These are phyloP conservation scores for Neurospora cerealis DNA, from an alignment of 495 filamentous ascomycete genomes.

Conservation along the genomic window DNA sequence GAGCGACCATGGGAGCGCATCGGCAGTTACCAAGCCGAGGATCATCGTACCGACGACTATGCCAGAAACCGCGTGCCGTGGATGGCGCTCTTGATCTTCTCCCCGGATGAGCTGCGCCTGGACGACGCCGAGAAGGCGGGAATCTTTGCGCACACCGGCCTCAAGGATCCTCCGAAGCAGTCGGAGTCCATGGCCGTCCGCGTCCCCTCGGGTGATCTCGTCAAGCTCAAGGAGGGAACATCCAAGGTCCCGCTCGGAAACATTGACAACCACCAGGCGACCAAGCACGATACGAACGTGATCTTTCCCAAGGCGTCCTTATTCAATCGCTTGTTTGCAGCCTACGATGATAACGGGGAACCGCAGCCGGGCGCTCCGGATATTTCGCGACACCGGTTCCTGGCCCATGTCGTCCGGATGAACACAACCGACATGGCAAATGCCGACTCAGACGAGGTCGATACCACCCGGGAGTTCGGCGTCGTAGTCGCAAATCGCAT, in stretches of 20 bases:
- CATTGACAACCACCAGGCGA: no score
- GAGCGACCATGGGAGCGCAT: conserved; percentile 37
- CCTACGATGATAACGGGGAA: background rate
- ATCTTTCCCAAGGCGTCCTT: background rate
- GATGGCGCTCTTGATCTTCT: conserved; percentile 32
- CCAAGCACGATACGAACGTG: background rate
- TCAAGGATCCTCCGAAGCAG: conserved; percentile 1
- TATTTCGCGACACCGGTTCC: conserved; percentile 15
- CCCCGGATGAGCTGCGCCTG: conserved; percentile 19
- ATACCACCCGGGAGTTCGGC: background rate
- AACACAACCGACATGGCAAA: conserved; percentile 10
- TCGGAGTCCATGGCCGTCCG: conserved; percentile 3
- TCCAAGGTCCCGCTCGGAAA: background rate
- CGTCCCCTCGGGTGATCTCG: background rate
- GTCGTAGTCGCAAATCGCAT: background rate
- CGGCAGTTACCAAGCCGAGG: background rate
- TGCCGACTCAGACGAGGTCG: conserved; percentile 5
- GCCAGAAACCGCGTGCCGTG: conserved; percentile 23
- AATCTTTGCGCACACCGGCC: background rate
- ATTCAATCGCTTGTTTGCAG: conserved; percentile 1
- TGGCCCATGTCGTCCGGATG: conserved; percentile 36
- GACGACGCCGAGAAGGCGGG: background rate
- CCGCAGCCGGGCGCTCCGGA: background rate
- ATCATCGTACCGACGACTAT: conserved; percentile 4
- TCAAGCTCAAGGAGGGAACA: background rate